Conservation (phyloP, 139 green algal species). For the Spirogloea muscicola region DNA sequence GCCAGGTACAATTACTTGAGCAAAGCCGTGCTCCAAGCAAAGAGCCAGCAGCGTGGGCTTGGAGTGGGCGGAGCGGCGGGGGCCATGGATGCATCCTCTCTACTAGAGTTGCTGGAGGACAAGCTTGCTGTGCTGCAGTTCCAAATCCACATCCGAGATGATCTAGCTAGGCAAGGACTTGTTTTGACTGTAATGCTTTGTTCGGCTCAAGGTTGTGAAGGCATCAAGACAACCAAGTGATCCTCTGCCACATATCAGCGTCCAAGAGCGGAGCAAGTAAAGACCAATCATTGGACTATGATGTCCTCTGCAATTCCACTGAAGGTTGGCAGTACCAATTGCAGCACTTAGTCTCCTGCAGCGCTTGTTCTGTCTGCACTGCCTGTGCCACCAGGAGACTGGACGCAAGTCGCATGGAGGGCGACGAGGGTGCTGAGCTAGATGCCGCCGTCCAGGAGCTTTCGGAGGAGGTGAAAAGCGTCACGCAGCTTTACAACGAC, state of each 20-base stretch:
- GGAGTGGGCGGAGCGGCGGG: not conserved
- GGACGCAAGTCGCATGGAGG: not conserved
- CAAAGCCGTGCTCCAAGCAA: conserved; percentile 35
- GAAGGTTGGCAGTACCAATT: not conserved
- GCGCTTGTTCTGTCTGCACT: no score
- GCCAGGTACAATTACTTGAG: conserved; percentile 31
- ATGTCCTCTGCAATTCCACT: not conserved
- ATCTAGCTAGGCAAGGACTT: conserved; percentile 4
- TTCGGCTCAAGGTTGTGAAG: not conserved
- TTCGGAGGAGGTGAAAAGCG: conserved; percentile 18
- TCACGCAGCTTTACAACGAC: conserved; percentile 42
- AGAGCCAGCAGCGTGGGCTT: conserved; percentile 21
- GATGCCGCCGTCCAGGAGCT: not conserved
- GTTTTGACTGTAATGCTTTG: no score
- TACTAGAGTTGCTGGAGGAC: conserved; percentile 28
- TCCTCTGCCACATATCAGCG: not conserved
- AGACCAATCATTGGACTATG: not conserved
- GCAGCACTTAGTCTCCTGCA: not conserved
- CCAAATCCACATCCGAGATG: conserved; percentile 28
- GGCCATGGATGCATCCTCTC: not conserved
- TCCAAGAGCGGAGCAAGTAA: not conserved
- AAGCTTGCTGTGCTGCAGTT: conserved; percentile 45
- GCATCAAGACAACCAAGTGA: not conserved
- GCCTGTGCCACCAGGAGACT: not conserved
- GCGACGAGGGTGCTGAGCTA: not conserved